Evolutionary conservation across 164 flowering plant genomes (phyloP), one percentile per base, ranked within the genome.

Genomic region (Liriodendron chinense): DNA sequence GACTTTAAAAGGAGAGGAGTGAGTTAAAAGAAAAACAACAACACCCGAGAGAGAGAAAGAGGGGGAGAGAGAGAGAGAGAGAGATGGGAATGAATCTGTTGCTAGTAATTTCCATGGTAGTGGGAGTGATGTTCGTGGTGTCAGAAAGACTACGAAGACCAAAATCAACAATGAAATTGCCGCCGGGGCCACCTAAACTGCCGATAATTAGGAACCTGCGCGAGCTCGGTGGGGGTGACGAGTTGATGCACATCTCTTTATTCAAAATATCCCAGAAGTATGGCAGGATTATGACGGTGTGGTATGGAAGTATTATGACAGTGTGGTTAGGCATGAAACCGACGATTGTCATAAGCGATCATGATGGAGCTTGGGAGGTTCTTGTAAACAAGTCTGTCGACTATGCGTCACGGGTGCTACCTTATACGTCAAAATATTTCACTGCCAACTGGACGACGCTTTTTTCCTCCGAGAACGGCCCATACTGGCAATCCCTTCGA

Each of bases 311-410:
- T 26, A 8, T 22, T 25, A 72, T 72, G 75, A 72, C 75, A 18
- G 43, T 63, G 26, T 63, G 75, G 75, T 0, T 72, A 12, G 63
- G 75, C 68, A 20, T 49, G 68, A 22, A 47, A 5, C 75, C 75
- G 14, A 43, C 56, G 28, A 72, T 72, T 43, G 50, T 72, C 8
- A 56, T 72, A 9, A 61, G 68, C 68, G 68, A 72, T 47, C 47
- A 62, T 25, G 56, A 72, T 10, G 68, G 43, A 14, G 75, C 75
- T 18, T 72, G 75, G 75, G 75, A 72, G 68, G 75, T 72, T 21
- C 75, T 72, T 1, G 75, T 72, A 14, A 34, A 2, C 75, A 72
- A 63, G 20, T 62, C 75, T n/a, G 3, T 50, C 12, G 68, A 72
- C 9, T 72, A 61, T 23, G 75, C 75, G 2, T n/a, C 50, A 6